These are phyloP conservation scores for Linnemannia exigua DNA, from an alignment of 192 early-diverging fungal genomes.

Conservation along the genomic window DNA sequence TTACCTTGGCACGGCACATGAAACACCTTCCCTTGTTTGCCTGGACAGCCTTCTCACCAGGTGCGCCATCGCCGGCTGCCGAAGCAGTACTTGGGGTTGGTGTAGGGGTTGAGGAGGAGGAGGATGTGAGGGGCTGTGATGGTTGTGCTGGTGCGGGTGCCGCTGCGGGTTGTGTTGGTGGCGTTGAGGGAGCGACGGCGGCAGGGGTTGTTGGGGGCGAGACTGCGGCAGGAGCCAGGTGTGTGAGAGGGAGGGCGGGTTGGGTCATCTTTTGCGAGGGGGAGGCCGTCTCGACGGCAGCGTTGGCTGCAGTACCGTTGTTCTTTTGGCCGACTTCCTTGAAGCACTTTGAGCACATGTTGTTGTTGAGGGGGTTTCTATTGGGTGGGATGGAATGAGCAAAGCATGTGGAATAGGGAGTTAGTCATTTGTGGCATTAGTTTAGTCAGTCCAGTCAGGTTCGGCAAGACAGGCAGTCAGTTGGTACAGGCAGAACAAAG, in stretches of 20 bases:
- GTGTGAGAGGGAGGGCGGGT: slow-evolving; percentile 35
- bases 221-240: slow-evolving; percentile 24
- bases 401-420: background rate
- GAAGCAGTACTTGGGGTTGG: slow-evolving; percentile 17
- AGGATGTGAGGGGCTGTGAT: slow-evolving; percentile 15
- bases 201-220: slow-evolving; percentile 20
- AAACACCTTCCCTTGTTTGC: slow-evolving; percentile 81
- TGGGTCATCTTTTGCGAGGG: slow-evolving; percentile 19
- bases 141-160: slow-evolving; percentile 32
- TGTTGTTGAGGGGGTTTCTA: slow-evolving; percentile 76
- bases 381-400: background rate
- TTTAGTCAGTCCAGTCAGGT: background rate
- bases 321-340: slow-evolving; percentile 69
- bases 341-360: slow-evolving; percentile 87
- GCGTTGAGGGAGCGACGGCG: background rate
- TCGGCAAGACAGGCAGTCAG: slow-evolving; percentile 1
- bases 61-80: slow-evolving; percentile 48
- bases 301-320: slow-evolving; percentile 14
- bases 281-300: slow-evolving; percentile 10
- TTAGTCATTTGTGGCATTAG: slow-evolving; percentile 12
- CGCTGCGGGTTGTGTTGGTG: slow-evolving; percentile 10
- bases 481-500: background rate
- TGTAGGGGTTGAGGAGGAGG: slow-evolving; percentile 1
- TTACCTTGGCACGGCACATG: slow-evolving; percentile 71
- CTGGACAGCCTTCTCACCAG: slow-evolving; percentile 65